Evolutionary conservation across 2,329 filamentous ascomycete genomes (phyloP).

Genomic region (Alternaria ventricosa): DNA sequence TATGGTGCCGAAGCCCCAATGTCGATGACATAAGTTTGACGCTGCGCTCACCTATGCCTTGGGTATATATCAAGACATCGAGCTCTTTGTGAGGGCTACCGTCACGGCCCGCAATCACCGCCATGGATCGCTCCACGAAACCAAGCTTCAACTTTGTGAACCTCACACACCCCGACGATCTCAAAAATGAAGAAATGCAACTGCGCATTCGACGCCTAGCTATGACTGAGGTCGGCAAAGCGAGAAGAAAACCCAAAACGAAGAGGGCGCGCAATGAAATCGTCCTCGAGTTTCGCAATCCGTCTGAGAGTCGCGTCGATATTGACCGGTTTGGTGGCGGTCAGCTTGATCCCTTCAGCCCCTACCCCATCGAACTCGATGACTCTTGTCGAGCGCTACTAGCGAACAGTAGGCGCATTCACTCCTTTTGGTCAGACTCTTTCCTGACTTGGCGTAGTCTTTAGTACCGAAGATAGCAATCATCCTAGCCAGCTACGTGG

Average conservation of each 20-base stretch:
- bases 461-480: slow-evolving; percentile 20
- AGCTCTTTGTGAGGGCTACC: neutral
- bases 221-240: slow-evolving; percentile 41
- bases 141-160: slow-evolving; percentile 41
- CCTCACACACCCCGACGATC: slow-evolving; percentile 39
- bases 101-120: neutral
- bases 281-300: slow-evolving; percentile 32
- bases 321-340: slow-evolving; percentile 31
- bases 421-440: neutral
- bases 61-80: slow-evolving; percentile 3
- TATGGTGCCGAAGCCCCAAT: slow-evolving; percentile 1
- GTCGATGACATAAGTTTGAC: slow-evolving; percentile 12
- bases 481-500: slow-evolving; percentile 34
- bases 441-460: slow-evolving; percentile 31
- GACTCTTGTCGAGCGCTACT: slow-evolving; percentile 28
- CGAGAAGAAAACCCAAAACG: slow-evolving; percentile 35
- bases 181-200: slow-evolving; percentile 40
- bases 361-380: slow-evolving; percentile 37
- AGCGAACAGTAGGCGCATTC: slow-evolving; percentile 29
- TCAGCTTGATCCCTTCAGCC: slow-evolving; percentile 31
- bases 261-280: slow-evolving; percentile 34
- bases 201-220: slow-evolving; percentile 42
- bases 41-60: neutral
- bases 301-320: slow-evolving; percentile 7
- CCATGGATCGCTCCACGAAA: slow-evolving; percentile 34